Base-by-base conservation (phyloP, 2,329 filamentous ascomycete genomes). In the Sclerotinia minor region DNA sequence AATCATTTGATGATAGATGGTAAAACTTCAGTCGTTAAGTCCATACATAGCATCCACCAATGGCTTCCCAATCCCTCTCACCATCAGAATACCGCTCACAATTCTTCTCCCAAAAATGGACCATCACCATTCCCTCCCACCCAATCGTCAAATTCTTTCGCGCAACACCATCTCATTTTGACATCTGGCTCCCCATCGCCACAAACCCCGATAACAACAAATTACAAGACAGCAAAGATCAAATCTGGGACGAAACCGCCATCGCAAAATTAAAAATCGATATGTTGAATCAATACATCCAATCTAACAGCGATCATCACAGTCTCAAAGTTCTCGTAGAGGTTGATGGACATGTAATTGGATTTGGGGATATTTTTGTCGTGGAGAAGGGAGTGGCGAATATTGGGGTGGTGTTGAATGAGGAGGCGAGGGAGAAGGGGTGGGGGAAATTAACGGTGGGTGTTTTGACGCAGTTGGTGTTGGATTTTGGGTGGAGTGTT, bases 111-210 rank as follows among this genome's bases (percentile, higher is more conserved):
- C 35, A 54, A 29, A 21, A 54, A 54, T 54, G 52, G 52, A 54
- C 29, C n/a, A 54, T 54, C 2, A 54, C 29, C 29, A 13, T n/a
- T 11, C 19, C 52, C 2, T 54, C 52, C 13, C 1, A 13, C 29
- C 52, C 52, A n/a, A 35, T 29, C 13, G 29, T 54, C 19, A 54
- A 35, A 35, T 54, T 54, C 52, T 54, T 35, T 2, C 52, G 52
- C 52, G 52, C 52, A 54, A 54, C 52, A 13, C 52, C 52, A 35
- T 35, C 52, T 32, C 52, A 54, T 29, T 54, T 54, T 54, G 19
- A 54, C 13, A 29, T 15, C 52, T 54, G 52, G 52, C 52, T 54
- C 29, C 52, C 52, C 19, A 5, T 54, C 21, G 52, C 52, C 9
- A 54, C 29, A 35, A n/a, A 35, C 8, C 19, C 52, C 52, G 29